These are phyloP conservation scores for Rhododendron henanense DNA, from an alignment of 148 eudicot genomes.

Conservation along the genomic window DNA sequence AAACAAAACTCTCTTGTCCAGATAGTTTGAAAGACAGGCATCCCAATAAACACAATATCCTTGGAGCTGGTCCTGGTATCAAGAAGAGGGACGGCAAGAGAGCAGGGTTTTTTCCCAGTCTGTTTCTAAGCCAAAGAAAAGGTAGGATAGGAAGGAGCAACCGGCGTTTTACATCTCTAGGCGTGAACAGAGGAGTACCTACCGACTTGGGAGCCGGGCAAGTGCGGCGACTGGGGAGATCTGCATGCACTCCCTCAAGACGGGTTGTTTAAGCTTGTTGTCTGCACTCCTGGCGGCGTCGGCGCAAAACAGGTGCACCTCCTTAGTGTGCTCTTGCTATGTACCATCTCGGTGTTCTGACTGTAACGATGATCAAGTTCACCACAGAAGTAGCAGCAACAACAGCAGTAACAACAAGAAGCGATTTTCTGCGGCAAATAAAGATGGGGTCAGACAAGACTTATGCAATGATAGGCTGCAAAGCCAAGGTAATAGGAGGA, in stretches of 20 bases:
- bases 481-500: background rate
- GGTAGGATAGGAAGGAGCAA: background rate
- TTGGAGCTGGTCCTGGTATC: background rate
- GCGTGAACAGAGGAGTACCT: background rate
- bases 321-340: slow-evolving; percentile 29
- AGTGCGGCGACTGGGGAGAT: background rate
- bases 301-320: slow-evolving; percentile 21
- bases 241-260: background rate
- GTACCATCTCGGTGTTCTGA: slow-evolving; percentile 17
- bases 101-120: background rate
- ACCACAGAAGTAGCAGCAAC: background rate
- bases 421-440: background rate
- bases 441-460: slow-evolving; percentile 16
- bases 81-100: background rate
- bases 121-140: background rate
- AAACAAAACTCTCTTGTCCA: background rate
- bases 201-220: background rate
- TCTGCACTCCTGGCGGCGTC: slow-evolving; percentile 26
- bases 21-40: background rate
- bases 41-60: background rate
- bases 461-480: slow-evolving; percentile 3
- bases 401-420: slow-evolving; percentile 3
- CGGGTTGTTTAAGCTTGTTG: background rate
- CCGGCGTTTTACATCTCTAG: background rate
- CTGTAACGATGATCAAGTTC: slow-evolving; percentile 4